A percentile compares a stretch with the other conserved stretches of the same genome.
These are phyloP conservation scores for Solanum sejunctum DNA, from an alignment of 257 asterid species.

Conservation along the genomic window DNA sequence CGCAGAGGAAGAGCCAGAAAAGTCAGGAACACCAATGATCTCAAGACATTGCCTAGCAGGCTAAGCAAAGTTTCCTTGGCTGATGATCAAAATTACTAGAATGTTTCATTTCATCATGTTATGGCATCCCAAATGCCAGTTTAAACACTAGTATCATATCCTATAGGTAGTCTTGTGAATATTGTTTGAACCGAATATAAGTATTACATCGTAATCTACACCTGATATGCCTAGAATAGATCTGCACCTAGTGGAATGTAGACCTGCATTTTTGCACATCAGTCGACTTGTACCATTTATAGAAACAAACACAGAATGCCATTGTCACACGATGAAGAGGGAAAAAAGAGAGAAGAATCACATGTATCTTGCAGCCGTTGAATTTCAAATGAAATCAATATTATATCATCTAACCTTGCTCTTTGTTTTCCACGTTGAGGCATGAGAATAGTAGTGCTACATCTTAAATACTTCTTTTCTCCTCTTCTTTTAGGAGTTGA, in stretches of 20 bases:
- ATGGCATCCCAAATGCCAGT: background rate
- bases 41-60: conserved; percentile 27
- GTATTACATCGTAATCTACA: background rate
- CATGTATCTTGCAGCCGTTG: background rate
- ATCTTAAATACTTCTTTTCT: background rate
- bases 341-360: background rate
- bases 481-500: background rate
- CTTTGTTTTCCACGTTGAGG: background rate
- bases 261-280: background rate
- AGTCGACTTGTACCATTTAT: background rate
- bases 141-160: background rate
- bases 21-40: conserved; percentile 8
- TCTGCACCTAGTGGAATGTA: background rate
- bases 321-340: background rate
- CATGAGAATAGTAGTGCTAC: background rate
- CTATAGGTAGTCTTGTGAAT: background rate
- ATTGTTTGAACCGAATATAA: background rate
- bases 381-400: background rate
- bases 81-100: conserved; percentile 8
- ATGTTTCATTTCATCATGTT: background rate
- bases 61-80: conserved; percentile 47
- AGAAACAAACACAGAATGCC: background rate
- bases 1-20: conserved; percentile 24
- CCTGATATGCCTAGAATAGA: background rate
- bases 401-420: background rate